phyloP scores from a whole-genome alignment of 23 red algal genomes.

The Cyanidioschyzon merolae region DNA sequence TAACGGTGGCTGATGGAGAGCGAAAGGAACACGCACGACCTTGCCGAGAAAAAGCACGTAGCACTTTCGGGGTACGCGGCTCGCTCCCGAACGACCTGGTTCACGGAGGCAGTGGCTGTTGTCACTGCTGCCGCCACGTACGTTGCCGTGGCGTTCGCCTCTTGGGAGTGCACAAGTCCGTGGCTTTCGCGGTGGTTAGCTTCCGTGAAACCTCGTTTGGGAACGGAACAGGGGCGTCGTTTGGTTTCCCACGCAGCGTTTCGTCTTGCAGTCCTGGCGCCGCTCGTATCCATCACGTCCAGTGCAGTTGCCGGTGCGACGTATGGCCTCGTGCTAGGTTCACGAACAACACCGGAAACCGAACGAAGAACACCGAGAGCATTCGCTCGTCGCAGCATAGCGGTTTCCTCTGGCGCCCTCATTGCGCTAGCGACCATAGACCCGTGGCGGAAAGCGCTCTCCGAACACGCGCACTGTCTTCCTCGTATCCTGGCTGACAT shows the following conservation, averaged over 20 bases:
- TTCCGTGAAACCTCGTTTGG: not conserved
- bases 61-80: slow-evolving; percentile 4
- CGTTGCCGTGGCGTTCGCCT: not conserved
- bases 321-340: not conserved
- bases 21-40: not conserved
- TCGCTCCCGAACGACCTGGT: not conserved
- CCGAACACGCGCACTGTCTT: not conserved
- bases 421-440: not conserved
- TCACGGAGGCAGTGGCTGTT: slow-evolving; percentile 1
- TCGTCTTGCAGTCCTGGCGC: not conserved
- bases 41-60: too few species aligned
- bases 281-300: not conserved
- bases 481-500: not conserved
- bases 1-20: too few species aligned
- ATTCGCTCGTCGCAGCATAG: not conserved
- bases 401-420: not conserved
- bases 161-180: not conserved
- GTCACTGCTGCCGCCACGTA: not conserved
- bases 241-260: not conserved
- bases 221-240: not conserved
- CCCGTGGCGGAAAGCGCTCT: not conserved
- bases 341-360: not conserved
- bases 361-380: not conserved
- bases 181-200: not conserved
- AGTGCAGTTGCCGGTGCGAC: not conserved